Evolutionary conservation across 2,329 filamentous ascomycete genomes (phyloP).

Genomic region (Fusarium sp.): DNA sequence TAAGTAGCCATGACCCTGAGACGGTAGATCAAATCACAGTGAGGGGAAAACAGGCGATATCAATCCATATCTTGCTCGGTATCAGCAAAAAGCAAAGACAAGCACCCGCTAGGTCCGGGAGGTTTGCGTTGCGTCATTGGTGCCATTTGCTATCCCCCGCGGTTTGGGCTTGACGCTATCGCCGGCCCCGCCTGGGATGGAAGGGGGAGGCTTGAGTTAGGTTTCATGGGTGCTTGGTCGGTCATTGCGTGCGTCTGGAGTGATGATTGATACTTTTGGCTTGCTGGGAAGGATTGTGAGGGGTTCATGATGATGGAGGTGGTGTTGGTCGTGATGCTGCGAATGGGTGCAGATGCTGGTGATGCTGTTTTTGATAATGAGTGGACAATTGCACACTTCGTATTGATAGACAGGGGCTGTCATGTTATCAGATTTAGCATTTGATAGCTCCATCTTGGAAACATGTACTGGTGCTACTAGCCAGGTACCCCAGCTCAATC

Average conservation of each 20-base stretch:
- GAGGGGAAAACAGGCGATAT: neutral
- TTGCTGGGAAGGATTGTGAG: neutral
- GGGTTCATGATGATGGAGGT: neutral
- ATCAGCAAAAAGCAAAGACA: neutral
- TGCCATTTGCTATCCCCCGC: neutral
- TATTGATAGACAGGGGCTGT: neutral
- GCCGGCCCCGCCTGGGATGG: neutral
- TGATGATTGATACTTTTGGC: neutral
- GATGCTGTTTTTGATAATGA: neutral
- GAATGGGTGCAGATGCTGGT: neutral
- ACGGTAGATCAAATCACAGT: neutral
- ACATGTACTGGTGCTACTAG: neutral
- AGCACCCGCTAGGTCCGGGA: neutral
- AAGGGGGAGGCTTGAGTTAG: neutral
- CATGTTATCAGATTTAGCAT: neutral
- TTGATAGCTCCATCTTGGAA: neutral
- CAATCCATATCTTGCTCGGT: neutral
- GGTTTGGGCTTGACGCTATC: neutral
- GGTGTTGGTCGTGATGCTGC: too few species aligned
- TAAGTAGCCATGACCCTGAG: neutral
- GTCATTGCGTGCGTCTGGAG: neutral
- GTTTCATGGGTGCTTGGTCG: neutral
- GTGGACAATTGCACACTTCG: neutral
- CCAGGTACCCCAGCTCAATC: neutral
- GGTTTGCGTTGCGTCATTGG: neutral